Base-by-base conservation (phyloP, 2,329 filamentous ascomycete species). In the Xylariaceae sp. region DNA sequence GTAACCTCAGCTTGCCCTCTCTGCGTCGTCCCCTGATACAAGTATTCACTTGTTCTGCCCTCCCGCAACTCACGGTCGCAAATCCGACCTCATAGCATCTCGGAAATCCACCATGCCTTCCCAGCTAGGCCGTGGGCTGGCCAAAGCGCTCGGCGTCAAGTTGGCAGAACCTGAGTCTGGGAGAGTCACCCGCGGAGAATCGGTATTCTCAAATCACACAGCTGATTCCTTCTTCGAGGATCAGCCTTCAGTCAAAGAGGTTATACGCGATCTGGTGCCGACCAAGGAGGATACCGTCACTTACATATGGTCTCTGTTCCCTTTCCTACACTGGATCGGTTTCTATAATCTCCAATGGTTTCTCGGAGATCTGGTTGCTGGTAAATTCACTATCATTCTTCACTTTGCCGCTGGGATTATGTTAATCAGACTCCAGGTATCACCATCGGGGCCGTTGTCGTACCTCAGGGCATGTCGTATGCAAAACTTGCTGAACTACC, bases 391-490 rank as follows among this genome's bases (percentile, higher is more conserved):
- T 38, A 27, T 18, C 5, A 39, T 32, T 44, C 42, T 39, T 10
- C 45, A 61, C 30, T 10, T 14, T 22, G 4, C n/a, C 17, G 1
- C 30, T 14, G 27, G 59, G 70, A 35, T 18, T 33, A 44, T 45
- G 18, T 51, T 60, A 19, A 56, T 42, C n/a, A 40, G 31, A 18
- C 46, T 12, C 30, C 27, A 74, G 72, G 72, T 49, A 72, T 76
- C 59, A 82, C 80, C 3, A 77, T 82, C 49, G 79, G 80, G n/a
- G 77, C 77, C 33, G 75, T 82, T 19, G 90, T 96, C 22, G 89
- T 97, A n/a, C 92, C 92, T 6, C 92, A 97, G 66, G 87, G 90
- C 54, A 96, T 97, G 92, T 91, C 92, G 1, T 97, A 97, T 70
- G 91, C 92, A 30, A 76, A 85, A 53, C 77, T 97, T 22, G 92